Evolutionary conservation across 176 grass and related monocot species (phyloP), one percentile per base, ranked within the genome.

Genomic region (Ensete glaucum): DNA sequence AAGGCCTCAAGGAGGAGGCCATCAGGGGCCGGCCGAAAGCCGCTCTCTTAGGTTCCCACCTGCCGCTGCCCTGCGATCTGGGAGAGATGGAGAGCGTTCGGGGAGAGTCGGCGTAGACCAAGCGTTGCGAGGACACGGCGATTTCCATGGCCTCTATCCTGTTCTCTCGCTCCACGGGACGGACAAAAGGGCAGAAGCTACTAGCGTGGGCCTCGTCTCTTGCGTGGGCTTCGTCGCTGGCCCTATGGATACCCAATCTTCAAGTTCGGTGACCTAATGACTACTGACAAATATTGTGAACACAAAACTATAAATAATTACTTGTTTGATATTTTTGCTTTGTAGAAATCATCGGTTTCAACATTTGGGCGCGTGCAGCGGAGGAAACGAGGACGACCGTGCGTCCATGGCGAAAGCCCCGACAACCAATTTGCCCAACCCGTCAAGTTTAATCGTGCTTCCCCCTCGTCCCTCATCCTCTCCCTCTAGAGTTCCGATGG

Each of bases 101-200:
- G 34, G 34, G n/a, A 21, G 62, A 21, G 62, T 24, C 59, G 22
- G 59, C 75, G 56, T 25, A 19, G 52, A 70, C 9, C 17, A 70
- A 69, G 53, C 77, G 64, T 13, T 65, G 55, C 29, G 66, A 57
- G 53, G 53, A 70, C 53, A 79, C 59, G 52, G 64, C 66, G 15
- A 79, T 19, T 66, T 60, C 77, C 77, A 79, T 79, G 77, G 54
- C 53, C 43, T 52, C 13, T 6, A 43, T 43, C 34, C 48, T 17
- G 50, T 20, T n/a, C 17, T 50, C n/a, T 69, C 11, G 0, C 17
- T 13, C 16, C 11, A 11, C 23, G 34, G 34, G 34, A 43, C 34
- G 34, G 34, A 43, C 5, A 43, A 43, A 43, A 43, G 34, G 34
- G 34, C 34, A 43, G 4, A 43, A 6, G 34, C 34, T 4, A 43